Evolutionary conservation across 306 rosid genomes (phyloP), one percentile per base, ranked within the genome.

Genomic region (Sicyos baderoa): DNA sequence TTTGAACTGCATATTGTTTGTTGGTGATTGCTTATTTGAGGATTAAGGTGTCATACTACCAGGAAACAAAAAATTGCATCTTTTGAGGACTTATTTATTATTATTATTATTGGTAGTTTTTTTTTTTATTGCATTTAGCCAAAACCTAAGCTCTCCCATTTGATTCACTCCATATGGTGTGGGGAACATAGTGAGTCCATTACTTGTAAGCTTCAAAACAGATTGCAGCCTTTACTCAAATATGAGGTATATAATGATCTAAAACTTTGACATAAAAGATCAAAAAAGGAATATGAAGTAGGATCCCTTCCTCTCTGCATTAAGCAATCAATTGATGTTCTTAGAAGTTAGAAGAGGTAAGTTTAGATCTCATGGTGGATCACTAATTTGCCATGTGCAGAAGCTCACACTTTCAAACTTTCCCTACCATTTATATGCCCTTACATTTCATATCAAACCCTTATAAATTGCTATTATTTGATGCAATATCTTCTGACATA

Each of bases 41-140:
- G 27, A 7, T 21, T 63, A 18, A 63, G 69, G 69, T 10, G 16
- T 40, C n/a, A 37, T 37, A 37, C 12, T 15, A 45, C 18, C 25
- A 45, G 54, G 16, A 66, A 66, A 44, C 71, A 66, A 47, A 42
- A 66, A 66, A 22, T 66, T 66, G 55, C 25, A 40, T 61, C 13
- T 65, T 65, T 45, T 13, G 37, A 47, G 8, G 35, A 44, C 35
- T 64, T 64, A 40, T 40, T 40, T 40, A 40, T 35, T 6, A 35
- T 35, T 35, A 35, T n/a, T n/a, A n/a, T n/a, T n/a, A n/a, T n/a
- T n/a, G n/a, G n/a, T n/a, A n/a, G n/a, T n/a, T n/a, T n/a, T n/a
- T n/a, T n/a, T n/a, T n/a, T n/a, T n/a, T n/a, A n/a, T n/a, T n/a
- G n/a, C n/a, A n/a, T n/a, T n/a, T n/a, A n/a, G n/a, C n/a, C n/a